Conservation (phyloP, 1,139 yeast species). For the Yamadazyma taylorii region DNA sequence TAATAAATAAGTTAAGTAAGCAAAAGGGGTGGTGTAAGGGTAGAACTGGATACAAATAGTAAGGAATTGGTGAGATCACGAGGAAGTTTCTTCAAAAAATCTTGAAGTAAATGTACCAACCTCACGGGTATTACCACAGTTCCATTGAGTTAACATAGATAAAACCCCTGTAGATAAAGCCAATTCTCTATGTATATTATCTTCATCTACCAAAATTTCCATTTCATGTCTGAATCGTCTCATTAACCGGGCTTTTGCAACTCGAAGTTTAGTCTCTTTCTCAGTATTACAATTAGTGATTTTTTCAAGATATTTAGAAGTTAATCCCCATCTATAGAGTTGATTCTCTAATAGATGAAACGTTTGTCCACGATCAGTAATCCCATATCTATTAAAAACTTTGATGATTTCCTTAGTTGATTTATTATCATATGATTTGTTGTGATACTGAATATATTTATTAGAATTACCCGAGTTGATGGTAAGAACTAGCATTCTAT, state of each 20-base stretch:
- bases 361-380: constrained; percentile 19
- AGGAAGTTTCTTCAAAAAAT: no score
- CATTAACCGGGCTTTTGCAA: constrained; percentile 56
- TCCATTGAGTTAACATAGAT: constrained; percentile 67
- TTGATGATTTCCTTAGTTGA: no score
- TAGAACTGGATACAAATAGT: constrained; percentile 58
- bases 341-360: constrained; percentile 54
- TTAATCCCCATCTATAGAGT: constrained; percentile 55
- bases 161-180: constrained; percentile 59
- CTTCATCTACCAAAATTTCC: constrained; percentile 53
- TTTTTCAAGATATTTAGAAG: constrained; percentile 51
- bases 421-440: constrained; percentile 42
- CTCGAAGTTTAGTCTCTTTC: constrained; percentile 52
- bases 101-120: no score
- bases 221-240: constrained; percentile 61
- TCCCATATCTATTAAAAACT: constrained; percentile 26
- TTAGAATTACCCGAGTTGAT: constrained; percentile 48
- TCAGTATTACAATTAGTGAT: constrained; percentile 52
- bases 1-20: no score
- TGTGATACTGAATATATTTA: constrained; percentile 52
- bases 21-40: constrained; percentile 21
- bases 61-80: no score
- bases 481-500: constrained; percentile 50
- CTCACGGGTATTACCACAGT: constrained; percentile 51
- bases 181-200: constrained; percentile 45